These are phyloP conservation scores for Guadua angustifolia DNA, from an alignment of 176 grass and related monocot species.

Conservation along the genomic window DNA sequence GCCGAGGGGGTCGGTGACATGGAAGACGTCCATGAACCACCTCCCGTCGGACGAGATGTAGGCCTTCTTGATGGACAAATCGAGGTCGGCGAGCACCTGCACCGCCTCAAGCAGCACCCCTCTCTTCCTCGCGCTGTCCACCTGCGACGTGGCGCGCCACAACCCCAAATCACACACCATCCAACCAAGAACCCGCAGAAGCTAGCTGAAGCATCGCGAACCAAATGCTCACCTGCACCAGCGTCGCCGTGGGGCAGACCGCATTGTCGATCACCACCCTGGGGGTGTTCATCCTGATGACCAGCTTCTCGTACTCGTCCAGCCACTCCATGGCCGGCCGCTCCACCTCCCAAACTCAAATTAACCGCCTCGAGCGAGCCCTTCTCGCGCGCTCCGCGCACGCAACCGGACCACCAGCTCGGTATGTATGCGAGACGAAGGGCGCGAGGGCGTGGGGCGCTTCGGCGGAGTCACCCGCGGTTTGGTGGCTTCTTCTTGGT, in stretches of 20 bases:
- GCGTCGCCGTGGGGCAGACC: slow-evolving; percentile 74
- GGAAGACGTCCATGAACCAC: slow-evolving; percentile 99
- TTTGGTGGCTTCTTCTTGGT: slow-evolving; percentile 31
- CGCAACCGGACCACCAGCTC: neutral
- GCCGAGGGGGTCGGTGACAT: slow-evolving; percentile 87
- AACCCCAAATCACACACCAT: neutral
- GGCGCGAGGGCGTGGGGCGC: slow-evolving; percentile 19
- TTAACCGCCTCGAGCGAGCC: neutral
- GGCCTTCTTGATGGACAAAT: slow-evolving; percentile 82
- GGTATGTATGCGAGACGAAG: slow-evolving; percentile 31
- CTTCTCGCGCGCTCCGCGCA: neutral
- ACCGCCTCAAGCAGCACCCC: slow-evolving; percentile 87
- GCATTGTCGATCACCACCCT: slow-evolving; percentile 93
- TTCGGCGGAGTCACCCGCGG: slow-evolving; percentile 39
- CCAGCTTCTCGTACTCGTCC: slow-evolving; percentile 97
- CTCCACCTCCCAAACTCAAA: neutral
- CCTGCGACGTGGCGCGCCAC: slow-evolving; percentile 23
- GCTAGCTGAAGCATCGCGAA: neutral
- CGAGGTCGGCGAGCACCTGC: slow-evolving; percentile 87
- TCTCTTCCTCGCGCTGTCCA: slow-evolving; percentile 79
- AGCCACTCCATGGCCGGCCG: slow-evolving; percentile 72
- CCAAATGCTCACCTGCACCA: slow-evolving; percentile 55
- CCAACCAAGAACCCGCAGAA: neutral
- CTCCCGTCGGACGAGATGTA: slow-evolving; percentile 94
- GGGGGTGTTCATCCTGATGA: slow-evolving; percentile 85